Percentiles rank a stretch among this genome's conserved stretches.
Evolutionary conservation across 2,329 filamentous ascomycete species (phyloP).

Genomic region (Thelonectria olida): DNA sequence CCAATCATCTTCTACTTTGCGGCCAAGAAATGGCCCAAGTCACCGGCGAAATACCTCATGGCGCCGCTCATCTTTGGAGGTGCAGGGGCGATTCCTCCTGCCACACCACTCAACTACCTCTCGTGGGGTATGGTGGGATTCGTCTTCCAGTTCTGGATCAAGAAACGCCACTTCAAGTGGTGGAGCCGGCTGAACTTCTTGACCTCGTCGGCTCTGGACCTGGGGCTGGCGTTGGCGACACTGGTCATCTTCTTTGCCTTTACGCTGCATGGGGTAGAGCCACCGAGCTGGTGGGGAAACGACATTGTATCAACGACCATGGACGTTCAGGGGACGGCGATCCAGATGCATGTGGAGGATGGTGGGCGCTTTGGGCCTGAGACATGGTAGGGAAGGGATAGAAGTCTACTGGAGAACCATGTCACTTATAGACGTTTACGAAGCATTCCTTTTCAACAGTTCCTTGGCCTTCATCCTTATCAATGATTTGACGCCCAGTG

Average conservation of each 20-base stretch:
- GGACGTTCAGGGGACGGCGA: constrained; percentile 67
- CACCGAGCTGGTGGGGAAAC: constrained; percentile 78
- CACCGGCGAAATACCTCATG: constrained; percentile 63
- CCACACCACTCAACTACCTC: constrained; percentile 78
- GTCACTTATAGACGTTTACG: too few species aligned
- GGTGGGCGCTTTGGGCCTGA: constrained; percentile 71
- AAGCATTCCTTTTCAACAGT: too few species aligned
- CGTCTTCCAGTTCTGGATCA: constrained; percentile 75
- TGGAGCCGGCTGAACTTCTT: constrained; percentile 80
- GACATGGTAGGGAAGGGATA: constrained; percentile 52
- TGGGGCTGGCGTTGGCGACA: constrained; percentile 73
- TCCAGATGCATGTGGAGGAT: constrained; percentile 60
- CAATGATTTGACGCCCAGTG: too few species aligned
- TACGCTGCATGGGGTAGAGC: constrained; percentile 67
- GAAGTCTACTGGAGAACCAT: too few species aligned
- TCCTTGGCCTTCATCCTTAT: too few species aligned
- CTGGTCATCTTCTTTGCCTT: constrained; percentile 77
- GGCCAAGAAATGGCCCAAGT: constrained; percentile 60
- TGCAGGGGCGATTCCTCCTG: constrained; percentile 66
- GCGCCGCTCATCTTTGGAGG: constrained; percentile 72
- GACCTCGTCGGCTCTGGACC: constrained; percentile 74
- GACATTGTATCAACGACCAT: constrained; percentile 65
- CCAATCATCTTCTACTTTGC: constrained; percentile 62
- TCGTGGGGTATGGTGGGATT: constrained; percentile 78
- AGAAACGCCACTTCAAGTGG: constrained; percentile 71